These are phyloP conservation scores for Phytophthora foliorum DNA, from an alignment of 352 stramenopile species.

Conservation along the genomic window DNA sequence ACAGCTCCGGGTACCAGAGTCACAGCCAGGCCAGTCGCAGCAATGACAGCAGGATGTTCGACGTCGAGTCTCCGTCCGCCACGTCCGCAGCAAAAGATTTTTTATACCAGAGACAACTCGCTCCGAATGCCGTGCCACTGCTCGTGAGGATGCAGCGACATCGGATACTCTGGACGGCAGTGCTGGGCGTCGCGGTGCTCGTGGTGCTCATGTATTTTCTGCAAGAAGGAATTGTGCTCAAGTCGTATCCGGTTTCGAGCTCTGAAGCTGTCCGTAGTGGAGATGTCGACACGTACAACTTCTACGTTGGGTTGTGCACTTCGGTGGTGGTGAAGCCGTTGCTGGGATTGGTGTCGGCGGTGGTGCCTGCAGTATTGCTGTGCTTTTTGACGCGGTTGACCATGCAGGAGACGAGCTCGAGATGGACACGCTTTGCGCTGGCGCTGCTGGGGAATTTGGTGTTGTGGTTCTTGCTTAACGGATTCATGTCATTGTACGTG, in stretches of 20 bases:
- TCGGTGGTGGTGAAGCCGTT: constrained; percentile 59
- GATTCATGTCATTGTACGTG: constrained; percentile 66
- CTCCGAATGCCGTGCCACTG: constrained; percentile 50
- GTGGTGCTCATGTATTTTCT: constrained; percentile 45
- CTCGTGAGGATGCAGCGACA: constrained; percentile 50
- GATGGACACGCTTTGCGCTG: constrained; percentile 33
- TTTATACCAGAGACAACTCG: constrained; percentile 43
- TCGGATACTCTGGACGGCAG: constrained; percentile 47
- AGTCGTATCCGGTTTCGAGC: constrained; percentile 33
- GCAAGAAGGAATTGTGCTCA: constrained; percentile 47
- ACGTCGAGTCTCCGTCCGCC: constrained; percentile 39
- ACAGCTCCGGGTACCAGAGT: constrained; percentile 37
- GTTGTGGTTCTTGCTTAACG: constrained; percentile 74
- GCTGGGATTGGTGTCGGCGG: constrained; percentile 50
- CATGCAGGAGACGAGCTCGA: constrained; percentile 56
- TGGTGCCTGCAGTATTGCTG: constrained; percentile 63
- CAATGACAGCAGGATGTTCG: constrained; percentile 47
- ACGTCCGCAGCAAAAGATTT: constrained; percentile 41
- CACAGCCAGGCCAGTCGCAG: constrained; percentile 25
- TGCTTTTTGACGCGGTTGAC: constrained; percentile 61
- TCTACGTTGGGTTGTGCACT: constrained; percentile 48
- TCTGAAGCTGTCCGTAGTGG: background rate
- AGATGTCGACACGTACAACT: constrained; percentile 44
- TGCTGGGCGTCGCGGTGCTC: constrained; percentile 27
- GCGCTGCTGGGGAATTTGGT: constrained; percentile 48